These are phyloP conservation scores for Pseudogymnoascus sp. DNA, from an alignment of 2,329 filamentous ascomycete genomes.

Conservation along the genomic window DNA sequence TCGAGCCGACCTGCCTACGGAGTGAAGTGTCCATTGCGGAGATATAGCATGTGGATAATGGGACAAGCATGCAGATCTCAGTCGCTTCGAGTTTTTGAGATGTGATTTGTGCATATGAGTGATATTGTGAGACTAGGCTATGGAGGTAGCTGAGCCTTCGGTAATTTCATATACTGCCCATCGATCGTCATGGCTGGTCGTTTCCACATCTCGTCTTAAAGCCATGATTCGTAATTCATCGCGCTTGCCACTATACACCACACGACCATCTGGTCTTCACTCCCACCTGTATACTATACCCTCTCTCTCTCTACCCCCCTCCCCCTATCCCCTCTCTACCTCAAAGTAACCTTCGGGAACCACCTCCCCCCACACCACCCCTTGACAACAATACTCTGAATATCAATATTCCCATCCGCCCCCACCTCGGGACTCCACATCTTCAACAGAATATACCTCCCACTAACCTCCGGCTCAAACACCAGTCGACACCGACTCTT, in stretches of 20 bases:
- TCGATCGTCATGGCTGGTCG: not conserved
- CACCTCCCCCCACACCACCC: constrained; percentile 81
- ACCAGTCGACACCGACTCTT: constrained; percentile 80
- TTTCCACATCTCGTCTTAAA: not conserved
- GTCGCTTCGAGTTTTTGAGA: not conserved
- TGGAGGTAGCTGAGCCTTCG: not conserved
- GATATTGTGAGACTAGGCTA: not conserved
- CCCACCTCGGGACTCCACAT: constrained; percentile 73
- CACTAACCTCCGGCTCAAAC: constrained; percentile 75
- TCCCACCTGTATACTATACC: not conserved
- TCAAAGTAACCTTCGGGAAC: constrained; percentile 61
- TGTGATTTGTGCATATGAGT: not conserved
- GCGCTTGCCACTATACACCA: not conserved
- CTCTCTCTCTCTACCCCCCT: not conserved
- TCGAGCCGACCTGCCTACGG: not conserved
- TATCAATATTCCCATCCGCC: constrained; percentile 66
- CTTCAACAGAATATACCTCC: constrained; percentile 78
- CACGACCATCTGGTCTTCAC: not conserved
- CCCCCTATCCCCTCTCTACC: constrained; percentile 29
- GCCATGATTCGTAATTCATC: constrained; percentile 5
- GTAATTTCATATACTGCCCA: not conserved
- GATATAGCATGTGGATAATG: not conserved
- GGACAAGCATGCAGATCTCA: not conserved
- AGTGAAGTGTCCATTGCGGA: not conserved
- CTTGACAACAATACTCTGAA: constrained; percentile 74